Evolutionary conservation across 2,329 filamentous ascomycete species (phyloP).

Genomic region (Clonostachys rhizophaga): DNA sequence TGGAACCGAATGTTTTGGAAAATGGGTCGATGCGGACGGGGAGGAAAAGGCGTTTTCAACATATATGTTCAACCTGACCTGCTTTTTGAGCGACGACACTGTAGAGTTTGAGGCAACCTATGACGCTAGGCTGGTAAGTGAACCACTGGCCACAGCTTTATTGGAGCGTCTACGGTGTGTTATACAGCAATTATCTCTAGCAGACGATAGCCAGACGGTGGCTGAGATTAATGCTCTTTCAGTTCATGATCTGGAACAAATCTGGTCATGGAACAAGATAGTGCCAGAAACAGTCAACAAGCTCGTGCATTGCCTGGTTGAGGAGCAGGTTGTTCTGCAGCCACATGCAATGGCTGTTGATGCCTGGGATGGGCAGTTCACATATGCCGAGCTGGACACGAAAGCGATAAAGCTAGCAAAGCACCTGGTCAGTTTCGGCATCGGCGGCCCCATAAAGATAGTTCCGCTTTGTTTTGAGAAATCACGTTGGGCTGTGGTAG

Average conservation of each 20-base stretch:
- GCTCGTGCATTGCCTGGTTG: slow-evolving; percentile 1
- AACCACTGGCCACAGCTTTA: too few relatives aligned
- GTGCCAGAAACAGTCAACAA: not conserved
- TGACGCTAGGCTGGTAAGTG: too few relatives aligned
- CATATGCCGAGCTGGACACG: not conserved
- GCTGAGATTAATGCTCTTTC: too few relatives aligned
- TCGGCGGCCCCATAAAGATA: not conserved
- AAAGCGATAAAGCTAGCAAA: not conserved
- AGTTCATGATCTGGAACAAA: not conserved
- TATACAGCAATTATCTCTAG: too few relatives aligned
- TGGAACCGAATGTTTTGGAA: too few relatives aligned
- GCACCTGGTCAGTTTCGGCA: not conserved
- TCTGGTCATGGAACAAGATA: not conserved
- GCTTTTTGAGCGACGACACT: too few relatives aligned
- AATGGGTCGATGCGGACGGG: too few relatives aligned
- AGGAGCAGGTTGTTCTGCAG: not conserved
- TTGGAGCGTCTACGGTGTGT: too few relatives aligned
- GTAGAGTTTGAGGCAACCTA: too few relatives aligned
- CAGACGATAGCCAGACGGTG: too few relatives aligned
- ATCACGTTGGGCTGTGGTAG: slow-evolving; percentile 22
- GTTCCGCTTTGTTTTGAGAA: slow-evolving; percentile 29
- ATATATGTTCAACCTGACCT: too few relatives aligned
- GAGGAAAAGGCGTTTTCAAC: too few relatives aligned
- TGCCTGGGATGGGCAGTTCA: not conserved
- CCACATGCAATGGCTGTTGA: slow-evolving; percentile 21